Conservation (phyloP, 441 rosid species). For the Erysimum cheiri region DNA sequence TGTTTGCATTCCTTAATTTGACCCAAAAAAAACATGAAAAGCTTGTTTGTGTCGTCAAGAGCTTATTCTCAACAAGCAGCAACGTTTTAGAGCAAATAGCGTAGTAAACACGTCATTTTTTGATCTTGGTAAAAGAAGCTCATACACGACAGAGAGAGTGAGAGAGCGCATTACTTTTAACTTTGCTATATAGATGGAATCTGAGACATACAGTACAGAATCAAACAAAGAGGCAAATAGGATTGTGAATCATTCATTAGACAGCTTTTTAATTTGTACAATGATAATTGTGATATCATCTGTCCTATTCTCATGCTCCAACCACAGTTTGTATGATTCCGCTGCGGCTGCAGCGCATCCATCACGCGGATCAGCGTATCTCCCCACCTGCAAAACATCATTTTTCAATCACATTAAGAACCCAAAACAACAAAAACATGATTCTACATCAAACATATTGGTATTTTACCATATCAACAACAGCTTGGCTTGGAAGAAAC, state of each 20-base stretch:
- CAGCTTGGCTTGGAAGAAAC: slow-evolving; percentile 91
- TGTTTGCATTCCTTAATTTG: neutral
- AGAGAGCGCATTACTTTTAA: slow-evolving; percentile 29
- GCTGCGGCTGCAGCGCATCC: slow-evolving; percentile 92
- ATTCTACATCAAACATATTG: neutral
- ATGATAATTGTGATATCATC: slow-evolving; percentile 96
- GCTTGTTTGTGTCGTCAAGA: neutral
- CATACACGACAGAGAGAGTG: neutral
- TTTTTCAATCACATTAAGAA: neutral
- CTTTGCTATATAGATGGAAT: slow-evolving; percentile 36
- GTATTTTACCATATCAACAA: slow-evolving; percentile 76
- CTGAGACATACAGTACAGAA: slow-evolving; percentile 30
- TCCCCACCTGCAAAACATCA: slow-evolving; percentile 79
- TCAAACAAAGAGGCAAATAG: slow-evolving; percentile 33
- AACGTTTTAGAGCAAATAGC: slow-evolving; percentile 3
- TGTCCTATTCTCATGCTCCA: slow-evolving; percentile 87
- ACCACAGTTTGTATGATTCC: slow-evolving; percentile 91
- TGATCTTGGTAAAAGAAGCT: slow-evolving; percentile 25
- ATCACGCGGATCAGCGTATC: slow-evolving; percentile 77
- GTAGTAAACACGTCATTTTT: slow-evolving; percentile 2
- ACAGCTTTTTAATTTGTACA: slow-evolving; percentile 70
- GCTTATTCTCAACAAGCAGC: slow-evolving; percentile 12
- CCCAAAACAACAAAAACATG: neutral
- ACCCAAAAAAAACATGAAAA: neutral
- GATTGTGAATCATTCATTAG: slow-evolving; percentile 46